Evolutionary conservation across 768 basidiomycete genomes (phyloP).

Genomic region (Tulasnella sp.): DNA sequence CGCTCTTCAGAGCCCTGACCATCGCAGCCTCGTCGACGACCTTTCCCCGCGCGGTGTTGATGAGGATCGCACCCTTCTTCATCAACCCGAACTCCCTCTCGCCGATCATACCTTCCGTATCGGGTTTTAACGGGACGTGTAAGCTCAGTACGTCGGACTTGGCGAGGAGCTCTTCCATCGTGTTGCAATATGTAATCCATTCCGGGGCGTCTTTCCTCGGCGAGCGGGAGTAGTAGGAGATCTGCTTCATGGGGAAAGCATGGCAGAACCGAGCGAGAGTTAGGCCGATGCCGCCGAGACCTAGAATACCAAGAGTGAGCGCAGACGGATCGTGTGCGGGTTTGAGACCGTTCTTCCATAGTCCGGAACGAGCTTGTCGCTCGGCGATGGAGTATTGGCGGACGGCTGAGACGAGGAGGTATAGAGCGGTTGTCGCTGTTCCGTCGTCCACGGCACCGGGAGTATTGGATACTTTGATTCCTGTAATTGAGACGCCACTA

Average conservation of each 20-base stretch:
- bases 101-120: constrained; percentile 63
- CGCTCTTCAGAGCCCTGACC: constrained; percentile 73
- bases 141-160: constrained; percentile 76
- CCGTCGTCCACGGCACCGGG: constrained; percentile 85
- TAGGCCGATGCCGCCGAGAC: constrained; percentile 65
- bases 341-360: constrained; percentile 45
- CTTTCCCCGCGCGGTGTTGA: constrained; percentile 87
- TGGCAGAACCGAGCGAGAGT: constrained; percentile 59
- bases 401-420: constrained; percentile 65
- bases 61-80: constrained; percentile 65
- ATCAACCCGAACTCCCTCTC: constrained; percentile 65
- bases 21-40: constrained; percentile 81
- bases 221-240: constrained; percentile 62
- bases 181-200: constrained; percentile 65
- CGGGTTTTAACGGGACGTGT: constrained; percentile 64
- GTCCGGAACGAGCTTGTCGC: constrained; percentile 30
- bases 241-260: constrained; percentile 79
- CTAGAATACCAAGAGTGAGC: constrained; percentile 60
- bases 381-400: constrained; percentile 64
- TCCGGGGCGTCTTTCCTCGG: constrained; percentile 46
- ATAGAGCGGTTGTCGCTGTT: constrained; percentile 80
- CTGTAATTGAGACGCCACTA: constrained; percentile 26
- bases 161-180: constrained; percentile 47
- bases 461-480: constrained; percentile 76
- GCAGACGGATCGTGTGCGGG: constrained; percentile 52